Evolutionary conservation across 148 eudicot species (phyloP).

Genomic region (Polygonum aviculare): DNA sequence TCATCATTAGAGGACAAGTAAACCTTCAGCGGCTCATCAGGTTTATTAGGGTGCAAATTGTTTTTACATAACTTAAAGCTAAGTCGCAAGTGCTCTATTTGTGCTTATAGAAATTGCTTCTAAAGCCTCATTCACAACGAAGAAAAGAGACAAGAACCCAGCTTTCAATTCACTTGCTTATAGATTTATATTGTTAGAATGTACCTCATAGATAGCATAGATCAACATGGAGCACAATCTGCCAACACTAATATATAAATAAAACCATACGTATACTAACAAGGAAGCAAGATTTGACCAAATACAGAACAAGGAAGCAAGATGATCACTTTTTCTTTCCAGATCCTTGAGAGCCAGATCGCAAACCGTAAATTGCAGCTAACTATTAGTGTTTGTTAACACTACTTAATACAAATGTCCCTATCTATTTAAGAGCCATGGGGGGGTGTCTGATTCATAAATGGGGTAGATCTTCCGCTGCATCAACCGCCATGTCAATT

Average conservation of each 20-base stretch:
- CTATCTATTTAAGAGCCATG: not conserved
- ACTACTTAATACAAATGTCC: too few species aligned
- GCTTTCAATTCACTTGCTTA: not conserved
- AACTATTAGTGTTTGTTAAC: constrained; percentile 15
- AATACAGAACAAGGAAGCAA: not conserved
- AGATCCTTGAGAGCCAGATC: constrained; percentile 60
- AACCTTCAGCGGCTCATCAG: not conserved
- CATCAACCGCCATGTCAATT: constrained; percentile 90
- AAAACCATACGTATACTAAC: not conserved
- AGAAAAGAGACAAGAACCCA: not conserved
- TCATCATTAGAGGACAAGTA: too few species aligned
- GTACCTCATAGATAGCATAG: not conserved
- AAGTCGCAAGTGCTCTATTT: not conserved
- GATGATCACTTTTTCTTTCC: constrained; percentile 72
- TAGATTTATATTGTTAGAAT: not conserved
- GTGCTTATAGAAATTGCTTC: not conserved
- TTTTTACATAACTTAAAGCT: not conserved
- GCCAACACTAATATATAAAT: not conserved
- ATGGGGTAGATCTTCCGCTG: constrained; percentile 99
- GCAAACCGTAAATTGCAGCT: constrained; percentile 74
- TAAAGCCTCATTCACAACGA: not conserved
- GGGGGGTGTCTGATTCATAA: constrained; percentile 84
- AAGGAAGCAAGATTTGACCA: not conserved
- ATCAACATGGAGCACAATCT: not conserved
- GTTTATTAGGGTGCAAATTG: not conserved